Evolutionary conservation across 305 asterid species (phyloP).

Genomic region (Fraxinus angustifolia): DNA sequence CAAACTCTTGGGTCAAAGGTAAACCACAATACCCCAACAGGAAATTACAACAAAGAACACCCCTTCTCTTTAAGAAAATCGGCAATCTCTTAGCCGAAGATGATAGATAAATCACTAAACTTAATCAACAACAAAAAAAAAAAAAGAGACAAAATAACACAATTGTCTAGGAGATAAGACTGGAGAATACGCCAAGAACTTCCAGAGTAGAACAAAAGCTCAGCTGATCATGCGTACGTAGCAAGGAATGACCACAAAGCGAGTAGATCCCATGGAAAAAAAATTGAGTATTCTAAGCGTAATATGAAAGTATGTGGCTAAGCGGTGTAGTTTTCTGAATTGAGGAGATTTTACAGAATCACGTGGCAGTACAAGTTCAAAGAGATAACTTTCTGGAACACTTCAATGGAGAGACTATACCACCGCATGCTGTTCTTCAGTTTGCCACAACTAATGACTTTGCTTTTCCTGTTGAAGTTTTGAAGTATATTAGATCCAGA

Average conservation of each 20-base stretch:
- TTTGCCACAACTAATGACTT: slow-evolving; percentile 31
- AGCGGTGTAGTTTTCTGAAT: slow-evolving; percentile 3
- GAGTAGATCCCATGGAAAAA: slow-evolving; percentile 77
- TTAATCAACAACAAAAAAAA: not conserved
- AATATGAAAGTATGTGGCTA: not conserved
- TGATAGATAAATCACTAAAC: not conserved
- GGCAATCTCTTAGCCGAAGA: not conserved
- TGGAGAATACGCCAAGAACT: not conserved
- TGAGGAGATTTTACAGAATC: slow-evolving; percentile 56
- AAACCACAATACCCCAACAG: slow-evolving; percentile 3
- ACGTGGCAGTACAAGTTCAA: slow-evolving; percentile 87
- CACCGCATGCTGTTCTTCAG: slow-evolving; percentile 75
- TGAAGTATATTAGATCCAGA: slow-evolving; percentile 8
- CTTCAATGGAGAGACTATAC: slow-evolving; percentile 67
- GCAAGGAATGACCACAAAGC: slow-evolving; percentile 8
- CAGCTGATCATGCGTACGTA: slow-evolving; percentile 77
- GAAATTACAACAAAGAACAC: not conserved
- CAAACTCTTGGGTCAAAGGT: slow-evolving; percentile 14
- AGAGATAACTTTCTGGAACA: slow-evolving; percentile 69
- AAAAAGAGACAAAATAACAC: not conserved
- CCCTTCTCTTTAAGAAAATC: not conserved
- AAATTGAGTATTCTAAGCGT: not conserved
- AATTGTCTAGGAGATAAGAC: not conserved
- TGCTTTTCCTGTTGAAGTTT: slow-evolving; percentile 36
- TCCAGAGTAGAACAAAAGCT: slow-evolving; percentile 18